Conservation (phyloP, 2,329 filamentous ascomycete genomes). For the Exserohilum turcica region DNA sequence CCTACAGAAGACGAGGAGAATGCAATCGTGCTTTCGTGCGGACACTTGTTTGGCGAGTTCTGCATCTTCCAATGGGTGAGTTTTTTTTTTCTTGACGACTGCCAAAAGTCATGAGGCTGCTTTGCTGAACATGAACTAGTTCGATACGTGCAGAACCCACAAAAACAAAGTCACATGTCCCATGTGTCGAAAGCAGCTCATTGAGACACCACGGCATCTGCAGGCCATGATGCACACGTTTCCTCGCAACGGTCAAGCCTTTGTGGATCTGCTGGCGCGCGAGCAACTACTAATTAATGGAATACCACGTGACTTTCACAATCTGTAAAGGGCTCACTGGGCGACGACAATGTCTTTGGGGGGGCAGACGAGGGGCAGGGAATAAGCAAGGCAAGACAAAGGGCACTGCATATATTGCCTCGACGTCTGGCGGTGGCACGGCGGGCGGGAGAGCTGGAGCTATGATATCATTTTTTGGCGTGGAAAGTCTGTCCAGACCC, state of each 20-base stretch:
- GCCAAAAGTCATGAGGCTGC: background rate
- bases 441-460: conserved; percentile 4
- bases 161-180: conserved; percentile 48
- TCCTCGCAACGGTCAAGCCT: conserved; percentile 17
- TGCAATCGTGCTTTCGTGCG: conserved; percentile 43
- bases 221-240: conserved; percentile 16
- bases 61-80: conserved; percentile 44
- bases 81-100: background rate
- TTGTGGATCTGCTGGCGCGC: conserved; percentile 25
- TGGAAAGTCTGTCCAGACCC: conserved; percentile 10
- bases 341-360: background rate
- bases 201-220: conserved; percentile 27
- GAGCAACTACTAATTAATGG: conserved; percentile 25
- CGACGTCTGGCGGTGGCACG: background rate
- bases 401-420: background rate
- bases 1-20: conserved; percentile 41
- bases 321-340: conserved; percentile 3
- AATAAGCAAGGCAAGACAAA: background rate
- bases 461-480: conserved; percentile 25
- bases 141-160: conserved; percentile 41
- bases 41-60: conserved; percentile 44
- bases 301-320: conserved; percentile 24
- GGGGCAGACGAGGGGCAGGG: background rate
- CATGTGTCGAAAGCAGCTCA: conserved; percentile 44
- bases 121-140: conserved; percentile 5